Evolutionary conservation across 1,284 basidiomycete species (phyloP).

Genomic region (Garcileccinum viscosum): DNA sequence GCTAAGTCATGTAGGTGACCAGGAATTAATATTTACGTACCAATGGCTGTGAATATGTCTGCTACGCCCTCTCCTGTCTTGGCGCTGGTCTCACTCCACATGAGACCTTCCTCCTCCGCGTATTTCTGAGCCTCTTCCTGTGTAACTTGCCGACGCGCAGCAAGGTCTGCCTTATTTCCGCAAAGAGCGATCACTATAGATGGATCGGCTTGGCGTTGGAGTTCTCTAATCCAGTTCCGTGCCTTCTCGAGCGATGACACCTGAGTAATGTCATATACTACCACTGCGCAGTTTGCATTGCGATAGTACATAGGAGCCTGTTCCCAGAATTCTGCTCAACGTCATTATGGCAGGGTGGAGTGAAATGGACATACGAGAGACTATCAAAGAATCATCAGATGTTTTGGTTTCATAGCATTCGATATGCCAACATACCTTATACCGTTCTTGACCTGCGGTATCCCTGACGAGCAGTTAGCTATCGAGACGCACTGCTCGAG

Average conservation of each 20-base stretch:
- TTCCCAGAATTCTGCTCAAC: conserved; percentile 7
- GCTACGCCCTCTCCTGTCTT: conserved; percentile 92
- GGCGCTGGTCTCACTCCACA: conserved; percentile 97
- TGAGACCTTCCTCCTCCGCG: conserved; percentile 91
- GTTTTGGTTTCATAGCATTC: background rate
- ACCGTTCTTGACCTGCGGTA: conserved; percentile 92
- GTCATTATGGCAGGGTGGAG: conserved; percentile 11
- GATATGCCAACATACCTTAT: conserved; percentile 65
- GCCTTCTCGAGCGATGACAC: conserved; percentile 91
- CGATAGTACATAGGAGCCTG: conserved; percentile 94
- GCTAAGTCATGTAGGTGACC: conserved; percentile 13
- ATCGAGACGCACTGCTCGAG: background rate
- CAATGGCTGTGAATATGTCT: conserved; percentile 88
- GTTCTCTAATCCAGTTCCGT: conserved; percentile 94
- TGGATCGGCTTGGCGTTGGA: conserved; percentile 96
- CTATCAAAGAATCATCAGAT: conserved; percentile 40
- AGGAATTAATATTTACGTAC: conserved; percentile 42
- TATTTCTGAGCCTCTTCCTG: conserved; percentile 91
- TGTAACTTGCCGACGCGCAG: conserved; percentile 80
- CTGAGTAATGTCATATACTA: conserved; percentile 90
- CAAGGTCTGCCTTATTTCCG: conserved; percentile 93
- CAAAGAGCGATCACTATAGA: conserved; percentile 95
- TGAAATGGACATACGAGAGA: conserved; percentile 59
- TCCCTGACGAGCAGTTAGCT: conserved; percentile 59
- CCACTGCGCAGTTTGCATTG: conserved; percentile 87